These are phyloP conservation scores for Stachybotrys chlorohalonatus DNA, from an alignment of 2,329 filamentous ascomycete species.

Conservation along the genomic window DNA sequence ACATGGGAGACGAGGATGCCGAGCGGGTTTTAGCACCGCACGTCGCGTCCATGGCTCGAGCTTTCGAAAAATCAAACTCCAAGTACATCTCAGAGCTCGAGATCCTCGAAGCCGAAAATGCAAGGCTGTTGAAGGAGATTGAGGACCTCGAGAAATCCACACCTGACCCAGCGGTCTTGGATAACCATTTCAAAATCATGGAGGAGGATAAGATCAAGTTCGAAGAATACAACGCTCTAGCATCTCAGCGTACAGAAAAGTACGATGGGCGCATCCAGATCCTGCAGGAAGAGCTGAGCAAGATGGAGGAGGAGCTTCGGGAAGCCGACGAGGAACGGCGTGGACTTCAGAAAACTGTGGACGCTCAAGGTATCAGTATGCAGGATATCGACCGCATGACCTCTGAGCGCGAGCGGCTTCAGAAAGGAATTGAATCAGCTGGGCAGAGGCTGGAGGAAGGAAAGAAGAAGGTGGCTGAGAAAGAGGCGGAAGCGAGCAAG, in stretches of 20 bases:
- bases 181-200: slow-evolving; percentile 85
- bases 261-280: slow-evolving; percentile 74
- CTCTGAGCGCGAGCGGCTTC: slow-evolving; percentile 85
- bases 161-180: slow-evolving; percentile 72
- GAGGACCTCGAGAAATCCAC: slow-evolving; percentile 82
- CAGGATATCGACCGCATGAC: slow-evolving; percentile 99
- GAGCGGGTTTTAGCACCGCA: slow-evolving; percentile 74
- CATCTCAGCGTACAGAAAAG: slow-evolving; percentile 79
- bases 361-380: slow-evolving; percentile 90
- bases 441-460: slow-evolving; percentile 71
- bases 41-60: slow-evolving; percentile 74
- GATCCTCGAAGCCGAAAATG: slow-evolving; percentile 78
- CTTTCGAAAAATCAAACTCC: slow-evolving; percentile 78
- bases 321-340: slow-evolving; percentile 77
- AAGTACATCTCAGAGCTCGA: slow-evolving; percentile 78
- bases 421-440: slow-evolving; percentile 75
- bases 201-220: slow-evolving; percentile 94
- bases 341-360: slow-evolving; percentile 74
- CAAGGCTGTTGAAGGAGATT: slow-evolving; percentile 73
- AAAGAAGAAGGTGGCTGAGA: slow-evolving; percentile 74
- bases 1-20: slow-evolving; percentile 76
- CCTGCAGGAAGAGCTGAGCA: slow-evolving; percentile 78
- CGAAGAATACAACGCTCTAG: slow-evolving; percentile 83
- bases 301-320: slow-evolving; percentile 63
- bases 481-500: slow-evolving; percentile 75